A percentile compares a stretch with the other conserved stretches of the same genome.
Conservation (phyloP, 2,329 filamentous ascomycete genomes). For the Graphiopsis chlorocephala region DNA sequence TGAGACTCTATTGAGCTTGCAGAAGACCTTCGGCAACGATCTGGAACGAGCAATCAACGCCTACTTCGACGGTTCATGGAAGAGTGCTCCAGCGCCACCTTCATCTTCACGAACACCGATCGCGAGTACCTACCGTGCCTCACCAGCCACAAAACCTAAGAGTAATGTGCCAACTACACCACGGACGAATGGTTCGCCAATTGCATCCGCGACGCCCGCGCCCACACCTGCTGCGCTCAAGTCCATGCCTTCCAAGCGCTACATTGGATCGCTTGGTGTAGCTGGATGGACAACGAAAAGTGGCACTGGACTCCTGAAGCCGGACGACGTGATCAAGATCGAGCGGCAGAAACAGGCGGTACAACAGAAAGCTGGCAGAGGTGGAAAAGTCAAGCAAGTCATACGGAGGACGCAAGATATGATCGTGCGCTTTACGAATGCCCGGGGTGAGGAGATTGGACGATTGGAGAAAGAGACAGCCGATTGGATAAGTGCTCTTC, state of each 20-base stretch:
- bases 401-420: constrained; percentile 72
- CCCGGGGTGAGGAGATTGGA: constrained; percentile 76
- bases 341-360: constrained; percentile 77
- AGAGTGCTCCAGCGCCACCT: constrained; percentile 28
- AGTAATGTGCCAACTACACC: constrained; percentile 13
- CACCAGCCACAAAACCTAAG: neutral
- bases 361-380: constrained; percentile 42
- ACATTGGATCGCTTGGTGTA: constrained; percentile 88
- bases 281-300: constrained; percentile 90
- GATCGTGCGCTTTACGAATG: constrained; percentile 85
- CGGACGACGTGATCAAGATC: constrained; percentile 80
- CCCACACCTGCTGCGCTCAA: constrained; percentile 18
- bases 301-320: constrained; percentile 69
- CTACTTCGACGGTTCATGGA: constrained; percentile 64
- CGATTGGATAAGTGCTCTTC: constrained; percentile 84
- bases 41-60: constrained; percentile 63
- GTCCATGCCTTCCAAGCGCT: constrained; percentile 60
- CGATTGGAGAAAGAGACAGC: constrained; percentile 82
- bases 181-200: constrained; percentile 6
- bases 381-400: constrained; percentile 45
- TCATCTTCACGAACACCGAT: constrained; percentile 21
- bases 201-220: neutral
- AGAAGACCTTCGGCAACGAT: constrained; percentile 50
- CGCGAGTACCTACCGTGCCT: constrained; percentile 10
- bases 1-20: constrained; percentile 48